These are phyloP conservation scores for Mucuna pruriens DNA, from an alignment of 306 rosid genomes.

Conservation along the genomic window DNA sequence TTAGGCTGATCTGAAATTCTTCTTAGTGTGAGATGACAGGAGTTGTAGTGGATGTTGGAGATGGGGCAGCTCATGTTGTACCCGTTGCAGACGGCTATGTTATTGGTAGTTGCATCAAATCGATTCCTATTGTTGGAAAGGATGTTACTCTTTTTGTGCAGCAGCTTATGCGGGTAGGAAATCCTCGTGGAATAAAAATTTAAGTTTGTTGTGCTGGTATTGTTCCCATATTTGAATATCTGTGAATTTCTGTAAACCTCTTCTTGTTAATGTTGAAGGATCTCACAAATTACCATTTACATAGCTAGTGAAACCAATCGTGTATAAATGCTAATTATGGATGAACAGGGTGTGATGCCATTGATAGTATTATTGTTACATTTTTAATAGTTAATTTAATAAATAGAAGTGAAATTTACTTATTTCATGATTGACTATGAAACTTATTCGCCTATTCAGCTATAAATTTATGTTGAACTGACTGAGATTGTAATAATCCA, in stretches of 20 bases:
- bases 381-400: conserved; percentile 1
- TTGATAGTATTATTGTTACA: not conserved
- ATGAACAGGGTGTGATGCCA: conserved; percentile 17
- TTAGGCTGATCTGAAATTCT: conserved; percentile 59
- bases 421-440: not conserved
- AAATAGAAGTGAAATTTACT: not conserved
- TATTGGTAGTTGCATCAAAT: conserved; percentile 96
- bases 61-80: conserved; percentile 93
- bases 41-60: conserved; percentile 97
- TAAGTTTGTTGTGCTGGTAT: conserved; percentile 4
- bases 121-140: conserved; percentile 91
- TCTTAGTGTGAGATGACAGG: conserved; percentile 99
- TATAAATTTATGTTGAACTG: not conserved
- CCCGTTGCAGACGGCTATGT: conserved; percentile 99
- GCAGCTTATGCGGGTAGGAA: conserved; percentile 95
- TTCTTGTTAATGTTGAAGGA: conserved; percentile 14
- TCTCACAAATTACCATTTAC: conserved; percentile 15
- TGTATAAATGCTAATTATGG: conserved; percentile 8
- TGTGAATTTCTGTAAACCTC: not conserved
- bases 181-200: conserved; percentile 16
- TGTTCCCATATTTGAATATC: conserved; percentile 15
- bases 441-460: not conserved
- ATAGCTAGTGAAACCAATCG: conserved; percentile 14
- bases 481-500: conserved; percentile 24
- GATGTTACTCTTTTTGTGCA: conserved; percentile 94